Evolutionary conservation across 805 yeast genomes (phyloP), one percentile per base, ranked within the genome.

Genomic region (Yamadazyma ubonensis): DNA sequence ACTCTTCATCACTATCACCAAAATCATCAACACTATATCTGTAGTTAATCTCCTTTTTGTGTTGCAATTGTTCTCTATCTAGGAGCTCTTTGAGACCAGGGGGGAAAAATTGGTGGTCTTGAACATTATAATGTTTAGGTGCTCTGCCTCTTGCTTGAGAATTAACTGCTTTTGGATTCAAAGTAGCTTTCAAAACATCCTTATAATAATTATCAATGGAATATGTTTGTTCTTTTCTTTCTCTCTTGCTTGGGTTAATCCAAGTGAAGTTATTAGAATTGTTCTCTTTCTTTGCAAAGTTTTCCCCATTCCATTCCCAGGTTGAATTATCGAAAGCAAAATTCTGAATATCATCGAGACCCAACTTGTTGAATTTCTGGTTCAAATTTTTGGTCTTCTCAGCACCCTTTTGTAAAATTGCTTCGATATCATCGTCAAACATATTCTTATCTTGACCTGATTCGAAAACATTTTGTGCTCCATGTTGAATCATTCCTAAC

Each of bases 271-370:
- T 68, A 22, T 55, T 42, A 23, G 68, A 67, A n/a, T 66, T 64
- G 25, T 45, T 51, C 14, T 63, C 68, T 42, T 62, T 68, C 51
- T 79, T 78, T 45, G 91, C 89, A 58, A 83, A 84, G 52, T 85
- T 83, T 51, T 83, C 75, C 12, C 99, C 99, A 55, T 93, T 89
- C 99, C 99, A 91, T 61, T 90, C 96, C 61, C 91, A 91, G 0
- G 96, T 93, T 1, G 89, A 82, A 17, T 83, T 83, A 49, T 88
- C 95, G 6, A 88, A 83, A 8, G 93, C 83, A 54, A 90, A 90
- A 56, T 86, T 87, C 57, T 91, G 97, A 36, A 93, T 70, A 56
- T 93, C 99, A 59, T 93, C 98, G 20, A 93, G 67, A 7, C 98
- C 98, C 23, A 93, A 72, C 36, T 85, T 77, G 40, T 88, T 82